Evolutionary conservation across 352 stramenopile genomes (phyloP).

Genomic region (Phytophthora nicotianae): DNA sequence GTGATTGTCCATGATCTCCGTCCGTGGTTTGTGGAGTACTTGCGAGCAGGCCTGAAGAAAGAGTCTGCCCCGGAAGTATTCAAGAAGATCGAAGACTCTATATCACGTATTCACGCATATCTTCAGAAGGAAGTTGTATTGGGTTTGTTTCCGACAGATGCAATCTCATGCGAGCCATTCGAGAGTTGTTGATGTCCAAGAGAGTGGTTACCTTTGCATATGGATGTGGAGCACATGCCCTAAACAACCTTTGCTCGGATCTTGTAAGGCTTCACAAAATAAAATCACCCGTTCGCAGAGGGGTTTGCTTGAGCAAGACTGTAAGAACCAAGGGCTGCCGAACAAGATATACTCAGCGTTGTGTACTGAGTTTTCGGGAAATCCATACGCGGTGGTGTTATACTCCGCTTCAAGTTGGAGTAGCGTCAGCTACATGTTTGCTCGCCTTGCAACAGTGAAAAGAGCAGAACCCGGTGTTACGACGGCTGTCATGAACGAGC

Average conservation of each 20-base stretch:
- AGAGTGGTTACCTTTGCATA: not conserved
- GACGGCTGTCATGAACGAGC: not conserved
- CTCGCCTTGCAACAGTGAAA: not conserved
- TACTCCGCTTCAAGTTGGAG: not conserved
- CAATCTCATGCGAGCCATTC: not conserved
- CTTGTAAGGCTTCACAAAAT: not conserved
- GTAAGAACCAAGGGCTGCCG: not conserved
- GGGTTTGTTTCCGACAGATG: not conserved
- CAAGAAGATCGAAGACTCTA: not conserved
- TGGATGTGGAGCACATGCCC: not conserved
- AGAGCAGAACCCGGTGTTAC: not conserved
- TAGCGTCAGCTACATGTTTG: not conserved
- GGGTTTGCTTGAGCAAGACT: not conserved
- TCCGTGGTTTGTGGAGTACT: not conserved
- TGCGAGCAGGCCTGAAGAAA: not conserved
- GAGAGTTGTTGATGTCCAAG: not conserved
- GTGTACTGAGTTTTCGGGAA: not conserved
- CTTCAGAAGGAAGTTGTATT: not conserved
- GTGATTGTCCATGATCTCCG: not conserved
- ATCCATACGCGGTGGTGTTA: not conserved
- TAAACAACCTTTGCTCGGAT: not conserved
- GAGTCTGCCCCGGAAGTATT: too few relatives aligned
- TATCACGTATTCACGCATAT: not conserved
- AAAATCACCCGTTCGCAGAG: not conserved
- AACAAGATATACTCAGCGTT: not conserved